phyloP scores from a whole-genome alignment of 2,329 filamentous ascomycete genomes.

The Endothia cerciana region DNA sequence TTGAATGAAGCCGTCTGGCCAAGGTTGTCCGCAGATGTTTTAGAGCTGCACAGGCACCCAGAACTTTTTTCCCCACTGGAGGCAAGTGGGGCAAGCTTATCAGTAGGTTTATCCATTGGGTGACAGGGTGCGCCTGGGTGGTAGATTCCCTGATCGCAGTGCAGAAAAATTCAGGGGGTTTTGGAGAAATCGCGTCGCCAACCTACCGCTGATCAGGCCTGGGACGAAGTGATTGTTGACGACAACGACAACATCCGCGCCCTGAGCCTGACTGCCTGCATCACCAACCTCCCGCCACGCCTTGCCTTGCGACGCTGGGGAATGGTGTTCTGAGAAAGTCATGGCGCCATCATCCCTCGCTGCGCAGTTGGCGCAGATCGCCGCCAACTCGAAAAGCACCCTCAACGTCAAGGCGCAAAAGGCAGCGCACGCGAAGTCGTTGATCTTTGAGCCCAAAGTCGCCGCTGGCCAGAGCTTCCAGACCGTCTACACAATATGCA shows the following conservation, averaged over 20 bases:
- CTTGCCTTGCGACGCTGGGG: constrained; percentile 17
- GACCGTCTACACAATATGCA: constrained; percentile 82
- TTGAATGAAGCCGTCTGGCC: neutral
- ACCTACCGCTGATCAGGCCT: neutral
- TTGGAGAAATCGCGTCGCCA: constrained; percentile 11
- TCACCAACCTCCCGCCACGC: neutral
- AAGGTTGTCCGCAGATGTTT: neutral
- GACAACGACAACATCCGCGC: neutral
- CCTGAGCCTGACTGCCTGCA: too few species aligned
- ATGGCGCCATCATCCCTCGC: constrained; percentile 67
- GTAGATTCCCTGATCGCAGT: neutral
- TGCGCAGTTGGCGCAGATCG: constrained; percentile 91
- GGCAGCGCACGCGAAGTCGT: constrained; percentile 86
- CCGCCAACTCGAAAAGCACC: constrained; percentile 85
- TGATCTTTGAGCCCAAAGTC: constrained; percentile 87
- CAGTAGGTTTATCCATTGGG: constrained; percentile 13
- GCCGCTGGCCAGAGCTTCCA: constrained; percentile 90
- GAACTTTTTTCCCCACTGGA: constrained; percentile 22
- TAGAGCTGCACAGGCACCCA: constrained; percentile 8
- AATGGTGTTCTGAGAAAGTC: constrained; percentile 8
- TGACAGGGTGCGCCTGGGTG: neutral
- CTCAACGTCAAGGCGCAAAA: constrained; percentile 93
- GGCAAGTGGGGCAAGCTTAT: constrained; percentile 13
- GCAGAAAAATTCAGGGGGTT: constrained; percentile 23
- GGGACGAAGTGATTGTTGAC: constrained; percentile 3